phyloP scores from a whole-genome alignment of 2,329 filamentous ascomycete species.

The Xylaria sp. region DNA sequence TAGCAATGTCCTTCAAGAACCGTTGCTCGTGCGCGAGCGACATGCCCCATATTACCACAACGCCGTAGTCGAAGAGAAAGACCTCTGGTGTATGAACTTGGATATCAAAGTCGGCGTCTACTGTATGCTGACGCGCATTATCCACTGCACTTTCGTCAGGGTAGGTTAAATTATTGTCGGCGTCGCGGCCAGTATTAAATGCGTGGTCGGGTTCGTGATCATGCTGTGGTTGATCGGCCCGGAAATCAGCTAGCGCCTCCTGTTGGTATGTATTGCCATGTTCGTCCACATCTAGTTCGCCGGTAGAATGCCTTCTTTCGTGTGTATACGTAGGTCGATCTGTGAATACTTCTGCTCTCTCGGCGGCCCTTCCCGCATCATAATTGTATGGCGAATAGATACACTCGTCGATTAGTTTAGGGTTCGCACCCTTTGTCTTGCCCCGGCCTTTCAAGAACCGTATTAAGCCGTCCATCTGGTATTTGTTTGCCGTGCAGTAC shows the following conservation, averaged over 20 bases:
- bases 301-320: slow-evolving; percentile 80
- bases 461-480: slow-evolving; percentile 89
- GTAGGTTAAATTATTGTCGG: slow-evolving; percentile 52
- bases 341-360: slow-evolving; percentile 55
- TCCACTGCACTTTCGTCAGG: slow-evolving; percentile 51
- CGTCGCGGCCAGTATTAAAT: slow-evolving; percentile 45
- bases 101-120: slow-evolving; percentile 81
- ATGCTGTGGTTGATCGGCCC: slow-evolving; percentile 49
- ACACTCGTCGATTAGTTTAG: slow-evolving; percentile 96
- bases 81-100: slow-evolving; percentile 92
- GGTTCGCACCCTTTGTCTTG: slow-evolving; percentile 80
- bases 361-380: slow-evolving; percentile 53
- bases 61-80: slow-evolving; percentile 97
- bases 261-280: slow-evolving; percentile 65
- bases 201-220: slow-evolving; percentile 46
- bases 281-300: slow-evolving; percentile 75
- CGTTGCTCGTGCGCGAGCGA: slow-evolving; percentile 86
- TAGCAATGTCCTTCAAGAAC: slow-evolving; percentile 92
- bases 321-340: slow-evolving; percentile 57
- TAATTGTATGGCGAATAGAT: slow-evolving; percentile 97
- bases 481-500: slow-evolving; percentile 94
- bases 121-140: slow-evolving; percentile 47
- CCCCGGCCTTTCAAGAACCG: slow-evolving; percentile 88
- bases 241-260: slow-evolving; percentile 73
- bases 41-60: slow-evolving; percentile 99